Evolutionary conservation across 2,329 filamentous ascomycete genomes (phyloP), one percentile per base, ranked within the genome.

Genomic region (Diaporthe batatas): DNA sequence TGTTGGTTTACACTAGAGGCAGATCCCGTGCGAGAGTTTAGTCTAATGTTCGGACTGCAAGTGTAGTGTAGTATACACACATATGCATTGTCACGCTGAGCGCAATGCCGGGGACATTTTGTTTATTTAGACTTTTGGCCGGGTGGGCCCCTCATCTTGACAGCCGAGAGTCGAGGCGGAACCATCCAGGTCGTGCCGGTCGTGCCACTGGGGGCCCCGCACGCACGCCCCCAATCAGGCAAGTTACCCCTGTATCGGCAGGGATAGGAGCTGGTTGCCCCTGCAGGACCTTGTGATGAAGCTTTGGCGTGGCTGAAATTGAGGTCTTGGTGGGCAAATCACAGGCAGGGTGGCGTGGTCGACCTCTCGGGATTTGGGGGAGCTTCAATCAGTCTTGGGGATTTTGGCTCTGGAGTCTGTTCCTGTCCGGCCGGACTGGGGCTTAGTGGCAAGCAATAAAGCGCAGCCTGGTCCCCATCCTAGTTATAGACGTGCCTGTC

Each of bases 301-400:
- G 44, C 29, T 36, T 51, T 65, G 42, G 42, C 16, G 29, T 44
- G 59, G 44, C 59, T 65, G 59, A 65, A 65, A 65, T 65, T 67
- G 44, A 25, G 44, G 47, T 39, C 44, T 53, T 5, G 62, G 62
- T 29, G 29, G 47, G 21, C 62, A 67, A 67, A 67, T 67, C 62
- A 67, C 62, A 67, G 21, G 62, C 62, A 51, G 44, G 62, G 47
- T 53, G 62, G 62, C 62, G 62, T 53, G 44, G 62, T 65, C 44
- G 44, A 53, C 32, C 47, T 8, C 62, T 36, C 62, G 62, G 62
- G 47, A 53, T 32, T 53, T 32, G 62, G 47, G 62, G 62, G 44
- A 65, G 62, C 68, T 70, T 70, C 74, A 75, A 75, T 75, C 75
- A 77, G 75, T 75, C 75, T 76, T 76, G 72, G 74, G 74, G n/a